These are phyloP conservation scores for Amanita muscaria DNA, from an alignment of 768 basidiomycete species.

Conservation along the genomic window DNA sequence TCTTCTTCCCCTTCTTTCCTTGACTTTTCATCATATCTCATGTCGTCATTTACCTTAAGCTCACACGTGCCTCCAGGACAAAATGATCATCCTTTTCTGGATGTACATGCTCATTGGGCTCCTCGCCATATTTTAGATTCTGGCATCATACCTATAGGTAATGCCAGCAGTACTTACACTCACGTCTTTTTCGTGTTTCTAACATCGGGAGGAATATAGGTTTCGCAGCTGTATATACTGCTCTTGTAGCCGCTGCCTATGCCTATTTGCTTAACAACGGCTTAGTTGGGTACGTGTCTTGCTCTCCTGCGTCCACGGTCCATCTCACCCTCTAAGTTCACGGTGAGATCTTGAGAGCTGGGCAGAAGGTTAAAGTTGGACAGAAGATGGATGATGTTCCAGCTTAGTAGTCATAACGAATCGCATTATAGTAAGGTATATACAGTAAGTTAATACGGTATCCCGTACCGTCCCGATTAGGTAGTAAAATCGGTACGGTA, in stretches of 20 bases:
- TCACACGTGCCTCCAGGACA: constrained; percentile 40
- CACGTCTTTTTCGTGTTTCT: too few relatives aligned
- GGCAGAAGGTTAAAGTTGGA: constrained; percentile 84
- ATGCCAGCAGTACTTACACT: constrained; percentile 37
- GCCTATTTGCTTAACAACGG: constrained; percentile 92
- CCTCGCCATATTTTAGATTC: constrained; percentile 95
- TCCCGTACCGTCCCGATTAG: too few relatives aligned
- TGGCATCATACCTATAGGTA: constrained; percentile 87
- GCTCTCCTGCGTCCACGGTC: constrained; percentile 24
- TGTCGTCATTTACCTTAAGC: not conserved
- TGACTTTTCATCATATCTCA: too few relatives aligned
- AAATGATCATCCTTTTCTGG: constrained; percentile 98
- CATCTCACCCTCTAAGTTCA: constrained; percentile 80
- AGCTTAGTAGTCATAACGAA: not conserved
- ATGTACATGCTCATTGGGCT: constrained; percentile 88
- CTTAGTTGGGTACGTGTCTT: constrained; percentile 79
- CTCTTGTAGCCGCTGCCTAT: constrained; percentile 85
- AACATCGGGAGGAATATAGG: too few relatives aligned
- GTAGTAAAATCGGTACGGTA: too few relatives aligned
- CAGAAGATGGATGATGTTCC: constrained; percentile 62
- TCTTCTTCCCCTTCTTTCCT: too few relatives aligned
- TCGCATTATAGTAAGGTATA: too few relatives aligned
- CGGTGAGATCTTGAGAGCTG: constrained; percentile 60
- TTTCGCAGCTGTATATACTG: constrained; percentile 94
- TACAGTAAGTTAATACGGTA: too few relatives aligned